These are phyloP conservation scores for Ambrosia hybrid DNA, from an alignment of 140 eudicot species.

Conservation along the genomic window DNA sequence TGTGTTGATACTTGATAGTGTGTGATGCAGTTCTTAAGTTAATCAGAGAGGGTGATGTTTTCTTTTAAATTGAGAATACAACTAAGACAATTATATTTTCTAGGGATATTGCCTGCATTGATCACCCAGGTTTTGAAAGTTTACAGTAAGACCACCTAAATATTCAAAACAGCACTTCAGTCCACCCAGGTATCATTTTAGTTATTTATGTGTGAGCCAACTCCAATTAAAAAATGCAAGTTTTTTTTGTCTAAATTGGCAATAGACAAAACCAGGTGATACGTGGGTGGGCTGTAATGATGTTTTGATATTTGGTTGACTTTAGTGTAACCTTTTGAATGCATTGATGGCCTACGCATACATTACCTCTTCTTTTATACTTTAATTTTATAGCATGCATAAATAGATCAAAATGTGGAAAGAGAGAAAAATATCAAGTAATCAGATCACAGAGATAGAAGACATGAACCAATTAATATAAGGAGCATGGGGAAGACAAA, in stretches of 20 bases:
- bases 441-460: background rate
- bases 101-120: background rate
- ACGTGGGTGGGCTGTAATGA: too few species aligned
- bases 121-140: background rate
- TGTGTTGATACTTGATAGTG: background rate
- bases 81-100: too few species aligned
- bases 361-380: background rate
- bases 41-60: background rate
- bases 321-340: background rate
- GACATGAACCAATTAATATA: background rate
- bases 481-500: background rate
- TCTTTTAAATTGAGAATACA: background rate
- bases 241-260: too few species aligned
- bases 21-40: background rate
- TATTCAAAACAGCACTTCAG: constrained; percentile 3
- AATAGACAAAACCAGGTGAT: too few species aligned
- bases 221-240: too few species aligned
- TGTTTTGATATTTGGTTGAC: too few species aligned
- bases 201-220: background rate
- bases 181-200: background rate
- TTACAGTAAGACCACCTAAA: background rate
- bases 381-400: background rate
- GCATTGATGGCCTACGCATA: background rate
- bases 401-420: constrained; percentile 6
- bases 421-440: background rate